Evolutionary conservation across 2,329 filamentous ascomycete genomes (phyloP).

Genomic region (Cladosporium sp.): DNA sequence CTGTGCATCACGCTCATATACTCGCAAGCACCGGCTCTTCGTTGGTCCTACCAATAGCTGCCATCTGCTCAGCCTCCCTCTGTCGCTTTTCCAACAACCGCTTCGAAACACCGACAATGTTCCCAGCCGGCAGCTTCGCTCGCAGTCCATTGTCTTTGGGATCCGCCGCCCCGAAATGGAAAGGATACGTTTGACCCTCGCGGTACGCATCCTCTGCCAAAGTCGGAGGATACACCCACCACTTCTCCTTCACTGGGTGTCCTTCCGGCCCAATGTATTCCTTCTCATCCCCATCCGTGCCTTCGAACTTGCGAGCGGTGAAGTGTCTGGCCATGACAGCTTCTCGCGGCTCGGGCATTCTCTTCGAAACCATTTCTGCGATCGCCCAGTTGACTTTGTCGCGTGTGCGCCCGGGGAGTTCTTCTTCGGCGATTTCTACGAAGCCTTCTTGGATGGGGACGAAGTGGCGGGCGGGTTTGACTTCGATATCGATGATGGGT

Average conservation of each 20-base stretch:
- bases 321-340: slow-evolving; percentile 24
- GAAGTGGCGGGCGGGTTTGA: slow-evolving; percentile 52
- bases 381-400: slow-evolving; percentile 30
- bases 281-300: slow-evolving; percentile 38
- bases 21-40: not conserved
- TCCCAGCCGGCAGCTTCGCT: slow-evolving; percentile 18
- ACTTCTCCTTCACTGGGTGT: slow-evolving; percentile 39
- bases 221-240: slow-evolving; percentile 43
- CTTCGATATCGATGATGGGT: slow-evolving; percentile 51
- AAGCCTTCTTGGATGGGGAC: slow-evolving; percentile 37
- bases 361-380: slow-evolving; percentile 29
- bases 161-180: slow-evolving; percentile 26
- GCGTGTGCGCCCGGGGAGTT: slow-evolving; percentile 32
- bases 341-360: not conserved
- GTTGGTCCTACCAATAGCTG: not conserved
- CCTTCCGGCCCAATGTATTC: slow-evolving; percentile 39
- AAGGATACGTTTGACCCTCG: slow-evolving; percentile 32
- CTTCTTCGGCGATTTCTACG: slow-evolving; percentile 43
- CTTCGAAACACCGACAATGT: slow-evolving; percentile 20
- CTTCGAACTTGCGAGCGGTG: slow-evolving; percentile 34
- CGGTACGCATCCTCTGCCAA: slow-evolving; percentile 32
- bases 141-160: slow-evolving; percentile 21
- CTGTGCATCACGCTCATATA: too few relatives aligned
- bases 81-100: slow-evolving; percentile 15
- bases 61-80: not conserved